These are phyloP conservation scores for Tuber indicum DNA, from an alignment of 495 filamentous ascomycete genomes.

Conservation along the genomic window DNA sequence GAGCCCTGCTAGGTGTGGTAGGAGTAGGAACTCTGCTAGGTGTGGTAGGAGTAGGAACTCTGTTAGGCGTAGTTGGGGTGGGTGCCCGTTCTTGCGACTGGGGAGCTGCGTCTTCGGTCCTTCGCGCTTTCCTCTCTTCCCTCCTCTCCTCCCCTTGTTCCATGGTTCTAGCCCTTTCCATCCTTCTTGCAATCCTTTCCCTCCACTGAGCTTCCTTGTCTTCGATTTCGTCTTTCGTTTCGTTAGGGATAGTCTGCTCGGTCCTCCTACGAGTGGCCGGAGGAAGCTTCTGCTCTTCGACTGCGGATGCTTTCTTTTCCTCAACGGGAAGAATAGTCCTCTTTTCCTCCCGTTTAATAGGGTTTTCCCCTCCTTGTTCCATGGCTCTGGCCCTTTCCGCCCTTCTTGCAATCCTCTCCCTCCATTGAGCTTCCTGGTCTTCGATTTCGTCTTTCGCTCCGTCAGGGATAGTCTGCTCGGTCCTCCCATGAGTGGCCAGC, in stretches of 20 bases:
- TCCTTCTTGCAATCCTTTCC: conserved; percentile 9
- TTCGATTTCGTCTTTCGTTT: not conserved
- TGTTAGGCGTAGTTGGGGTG: not conserved
- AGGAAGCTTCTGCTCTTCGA: conserved; percentile 15
- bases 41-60: not conserved
- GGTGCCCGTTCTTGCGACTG: conserved; percentile 9
- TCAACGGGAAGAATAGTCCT: not conserved
- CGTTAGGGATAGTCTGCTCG: conserved; percentile 1
- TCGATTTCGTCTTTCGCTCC: not conserved
- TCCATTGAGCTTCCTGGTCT: not conserved
- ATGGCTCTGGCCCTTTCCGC: not conserved
- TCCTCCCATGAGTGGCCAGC: not conserved
- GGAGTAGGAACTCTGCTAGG: not conserved
- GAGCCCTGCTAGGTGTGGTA: not conserved
- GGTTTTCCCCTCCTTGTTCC: not conserved
- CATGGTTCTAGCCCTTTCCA: not conserved
- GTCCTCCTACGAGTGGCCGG: not conserved
- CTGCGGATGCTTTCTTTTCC: not conserved
- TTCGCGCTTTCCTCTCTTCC: not conserved
- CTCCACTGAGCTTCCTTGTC: conserved; percentile 3
- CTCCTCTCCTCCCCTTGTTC: not conserved
- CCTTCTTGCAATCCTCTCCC: conserved; percentile 8
- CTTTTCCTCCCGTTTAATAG: conserved; percentile 7
- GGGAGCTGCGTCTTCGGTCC: conserved; percentile 5
- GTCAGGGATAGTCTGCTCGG: conserved; percentile 6